Conservation (phyloP, 805 yeast species). For the Jamesozyma piceae region DNA sequence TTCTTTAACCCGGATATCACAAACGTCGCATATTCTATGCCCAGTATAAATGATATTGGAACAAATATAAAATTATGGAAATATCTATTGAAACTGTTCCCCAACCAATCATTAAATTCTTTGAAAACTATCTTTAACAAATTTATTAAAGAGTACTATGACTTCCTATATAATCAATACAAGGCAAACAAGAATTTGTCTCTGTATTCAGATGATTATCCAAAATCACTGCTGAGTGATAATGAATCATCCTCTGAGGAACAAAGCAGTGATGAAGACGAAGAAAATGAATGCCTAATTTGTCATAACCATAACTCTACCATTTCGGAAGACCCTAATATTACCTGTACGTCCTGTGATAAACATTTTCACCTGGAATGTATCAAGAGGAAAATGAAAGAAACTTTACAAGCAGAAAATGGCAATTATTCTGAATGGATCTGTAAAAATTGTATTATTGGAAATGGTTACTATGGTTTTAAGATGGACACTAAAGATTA, state of each 20-base stretch:
- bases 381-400: neutral
- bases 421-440: conserved; percentile 44
- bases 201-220: conserved; percentile 20
- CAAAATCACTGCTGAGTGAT: conserved; percentile 28
- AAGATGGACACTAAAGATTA: conserved; percentile 54
- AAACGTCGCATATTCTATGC: neutral
- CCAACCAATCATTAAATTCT: conserved; percentile 3
- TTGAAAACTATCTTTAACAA: conserved; percentile 19
- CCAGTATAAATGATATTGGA: neutral
- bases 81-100: conserved; percentile 7
- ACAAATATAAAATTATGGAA: conserved; percentile 24
- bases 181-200: conserved; percentile 3
- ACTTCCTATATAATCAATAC: conserved; percentile 20
- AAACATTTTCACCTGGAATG: conserved; percentile 44
- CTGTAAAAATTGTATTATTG: conserved; percentile 76
- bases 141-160: conserved; percentile 28
- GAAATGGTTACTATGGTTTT: conserved; percentile 83
- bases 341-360: conserved; percentile 70
- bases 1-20: neutral
- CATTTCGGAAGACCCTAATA: conserved; percentile 35
- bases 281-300: conserved; percentile 36
- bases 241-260: conserved; percentile 10
- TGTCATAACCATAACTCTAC: conserved; percentile 40
- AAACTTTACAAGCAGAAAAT: neutral
- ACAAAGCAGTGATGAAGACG: conserved; percentile 18